Evolutionary conservation across 208 protist genomes (phyloP).

Genomic region (Wallacemonas sp.): DNA sequence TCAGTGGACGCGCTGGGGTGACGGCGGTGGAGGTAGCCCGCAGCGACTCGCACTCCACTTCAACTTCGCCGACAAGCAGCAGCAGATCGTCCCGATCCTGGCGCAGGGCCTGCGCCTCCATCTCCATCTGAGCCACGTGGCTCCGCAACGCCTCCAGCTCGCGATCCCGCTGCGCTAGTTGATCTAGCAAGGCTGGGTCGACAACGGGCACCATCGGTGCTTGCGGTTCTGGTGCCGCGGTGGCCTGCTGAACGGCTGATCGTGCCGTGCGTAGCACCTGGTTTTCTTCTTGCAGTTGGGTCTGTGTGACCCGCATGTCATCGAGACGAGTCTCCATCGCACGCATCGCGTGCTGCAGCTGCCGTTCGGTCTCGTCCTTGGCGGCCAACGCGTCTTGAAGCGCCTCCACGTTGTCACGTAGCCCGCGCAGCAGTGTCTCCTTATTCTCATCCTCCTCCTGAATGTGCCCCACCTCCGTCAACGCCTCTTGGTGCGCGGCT

Average conservation of each 20-base stretch:
- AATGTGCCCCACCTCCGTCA: conserved; percentile 4
- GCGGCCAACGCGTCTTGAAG: background rate
- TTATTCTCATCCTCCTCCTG: background rate
- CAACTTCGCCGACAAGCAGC: conserved; percentile 56
- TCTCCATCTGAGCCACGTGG: conserved; percentile 14
- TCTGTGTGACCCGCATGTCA: background rate
- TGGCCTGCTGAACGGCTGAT: background rate
- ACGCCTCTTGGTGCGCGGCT: background rate
- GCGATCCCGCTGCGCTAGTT: background rate
- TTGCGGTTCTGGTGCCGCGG: background rate
- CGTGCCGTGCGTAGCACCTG: background rate
- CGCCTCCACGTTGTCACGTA: background rate
- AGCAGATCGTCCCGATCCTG: conserved; percentile 55
- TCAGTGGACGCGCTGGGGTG: conserved; percentile 11
- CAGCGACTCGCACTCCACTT: conserved; percentile 30
- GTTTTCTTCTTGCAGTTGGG: background rate
- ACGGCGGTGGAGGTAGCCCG: conserved; percentile 16
- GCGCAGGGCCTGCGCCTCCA: conserved; percentile 21
- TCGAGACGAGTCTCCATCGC: background rate
- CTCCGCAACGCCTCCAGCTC: conserved; percentile 9
- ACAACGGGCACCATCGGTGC: background rate
- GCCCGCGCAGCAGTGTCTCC: background rate
- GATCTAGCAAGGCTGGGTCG: background rate
- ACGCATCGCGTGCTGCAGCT: background rate
- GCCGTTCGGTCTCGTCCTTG: background rate